These are phyloP conservation scores for Candida hungchunana DNA, from an alignment of 805 yeast genomes.

Conservation along the genomic window DNA sequence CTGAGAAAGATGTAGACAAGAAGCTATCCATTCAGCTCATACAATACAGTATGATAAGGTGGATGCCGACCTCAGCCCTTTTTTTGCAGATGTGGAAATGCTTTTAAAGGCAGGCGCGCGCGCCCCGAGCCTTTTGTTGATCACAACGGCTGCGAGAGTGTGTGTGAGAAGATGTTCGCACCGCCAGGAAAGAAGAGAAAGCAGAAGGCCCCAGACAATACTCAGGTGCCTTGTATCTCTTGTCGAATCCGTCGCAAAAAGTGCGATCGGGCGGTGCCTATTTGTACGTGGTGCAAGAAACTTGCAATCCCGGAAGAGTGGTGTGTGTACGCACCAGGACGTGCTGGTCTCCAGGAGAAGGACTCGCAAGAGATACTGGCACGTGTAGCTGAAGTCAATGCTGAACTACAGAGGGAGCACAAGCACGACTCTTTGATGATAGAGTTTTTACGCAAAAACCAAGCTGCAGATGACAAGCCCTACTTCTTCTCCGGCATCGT, in stretches of 20 bases:
- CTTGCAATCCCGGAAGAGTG: constrained; percentile 6
- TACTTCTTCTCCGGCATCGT: neutral
- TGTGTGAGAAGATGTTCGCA: no score
- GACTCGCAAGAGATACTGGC: constrained; percentile 3
- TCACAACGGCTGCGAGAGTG: no score
- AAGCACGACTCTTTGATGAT: neutral
- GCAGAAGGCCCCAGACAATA: no score
- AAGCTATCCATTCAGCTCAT: no score
- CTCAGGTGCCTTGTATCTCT: constrained; percentile 8
- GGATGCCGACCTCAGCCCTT: no score
- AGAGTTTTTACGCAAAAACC: neutral
- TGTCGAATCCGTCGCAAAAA: constrained; percentile 8
- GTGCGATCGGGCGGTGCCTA: constrained; percentile 2
- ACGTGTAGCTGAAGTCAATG: constrained; percentile 5
- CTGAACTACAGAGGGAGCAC: no score
- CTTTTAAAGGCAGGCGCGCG: no score
- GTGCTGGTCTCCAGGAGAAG: constrained; percentile 5
- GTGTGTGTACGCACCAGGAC: constrained; percentile 4
- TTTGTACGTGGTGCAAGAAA: constrained; percentile 4
- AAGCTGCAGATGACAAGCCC: neutral
- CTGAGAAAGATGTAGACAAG: no score
- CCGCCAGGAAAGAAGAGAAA: no score
- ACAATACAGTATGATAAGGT: no score
- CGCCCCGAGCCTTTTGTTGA: no score
- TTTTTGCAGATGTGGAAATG: no score